A percentile compares a stretch with the other conserved stretches of the same genome.
These are phyloP conservation scores for Candida sp. DNA, from an alignment of 1,139 yeast species.

Conservation along the genomic window DNA sequence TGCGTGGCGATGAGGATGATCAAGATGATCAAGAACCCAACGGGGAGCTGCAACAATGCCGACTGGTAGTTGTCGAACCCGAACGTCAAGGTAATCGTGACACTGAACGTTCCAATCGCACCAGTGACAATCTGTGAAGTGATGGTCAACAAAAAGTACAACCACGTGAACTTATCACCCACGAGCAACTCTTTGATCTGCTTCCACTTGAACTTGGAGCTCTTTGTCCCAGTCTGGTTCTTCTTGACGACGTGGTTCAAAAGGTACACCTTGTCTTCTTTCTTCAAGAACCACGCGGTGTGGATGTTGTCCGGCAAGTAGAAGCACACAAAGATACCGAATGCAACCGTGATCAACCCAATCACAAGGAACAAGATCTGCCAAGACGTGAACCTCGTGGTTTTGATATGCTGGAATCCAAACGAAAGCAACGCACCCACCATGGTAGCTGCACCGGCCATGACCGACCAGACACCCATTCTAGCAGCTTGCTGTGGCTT, in stretches of 20 bases:
- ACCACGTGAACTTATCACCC: slow-evolving; percentile 42
- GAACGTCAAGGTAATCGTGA: slow-evolving; percentile 40
- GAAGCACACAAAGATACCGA: slow-evolving; percentile 30
- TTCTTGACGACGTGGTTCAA: slow-evolving; percentile 32
- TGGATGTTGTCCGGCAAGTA: slow-evolving; percentile 39
- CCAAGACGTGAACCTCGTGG: slow-evolving; percentile 33
- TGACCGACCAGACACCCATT: slow-evolving; percentile 41
- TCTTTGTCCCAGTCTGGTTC: slow-evolving; percentile 38
- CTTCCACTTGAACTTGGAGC: slow-evolving; percentile 25
- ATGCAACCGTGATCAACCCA: slow-evolving; percentile 37
- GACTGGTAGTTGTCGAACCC: slow-evolving; percentile 36
- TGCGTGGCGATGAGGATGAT: slow-evolving; percentile 36
- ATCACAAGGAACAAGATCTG: slow-evolving; percentile 42
- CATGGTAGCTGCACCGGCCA: slow-evolving; percentile 45
- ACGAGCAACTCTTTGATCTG: slow-evolving; percentile 37
- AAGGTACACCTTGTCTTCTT: slow-evolving; percentile 30
- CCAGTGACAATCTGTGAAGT: slow-evolving; percentile 45
- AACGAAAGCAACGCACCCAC: slow-evolving; percentile 45
- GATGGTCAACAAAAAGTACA: slow-evolving; percentile 35
- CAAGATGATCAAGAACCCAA: slow-evolving; percentile 39
- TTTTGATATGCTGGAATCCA: slow-evolving; percentile 44
- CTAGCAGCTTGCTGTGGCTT: slow-evolving; percentile 40
- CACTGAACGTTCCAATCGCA: slow-evolving; percentile 43
- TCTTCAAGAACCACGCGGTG: slow-evolving; percentile 29
- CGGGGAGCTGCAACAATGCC: slow-evolving; percentile 45